Percentiles rank a stretch among this genome's conserved stretches.
These are phyloP conservation scores for Kandelia obovata DNA, from an alignment of 345 rosid genomes.

Conservation along the genomic window DNA sequence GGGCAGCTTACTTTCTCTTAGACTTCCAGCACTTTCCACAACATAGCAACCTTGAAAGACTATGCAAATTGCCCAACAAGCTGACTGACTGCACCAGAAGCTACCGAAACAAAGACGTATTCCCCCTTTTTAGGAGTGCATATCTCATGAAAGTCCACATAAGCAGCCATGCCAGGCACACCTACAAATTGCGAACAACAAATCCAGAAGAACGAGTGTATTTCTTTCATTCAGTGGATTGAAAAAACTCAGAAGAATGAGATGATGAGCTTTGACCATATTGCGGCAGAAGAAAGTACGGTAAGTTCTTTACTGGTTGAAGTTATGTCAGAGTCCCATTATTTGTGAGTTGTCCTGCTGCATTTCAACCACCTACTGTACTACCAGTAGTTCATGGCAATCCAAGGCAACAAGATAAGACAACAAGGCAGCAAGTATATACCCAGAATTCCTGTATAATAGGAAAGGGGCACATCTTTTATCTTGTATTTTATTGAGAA, in stretches of 20 bases:
- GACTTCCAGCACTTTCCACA: constrained; percentile 52
- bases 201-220: too few species aligned
- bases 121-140: constrained; percentile 57
- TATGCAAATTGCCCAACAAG: constrained; percentile 62
- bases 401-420: too few species aligned
- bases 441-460: constrained; percentile 23
- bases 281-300: too few species aligned
- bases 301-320: too few species aligned
- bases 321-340: too few species aligned
- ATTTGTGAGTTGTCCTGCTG: too few species aligned
- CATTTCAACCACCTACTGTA: too few species aligned
- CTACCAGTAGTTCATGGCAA: too few species aligned
- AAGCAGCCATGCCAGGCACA: constrained; percentile 57
- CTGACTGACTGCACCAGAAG: constrained; percentile 57
- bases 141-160: constrained; percentile 40
- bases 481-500: constrained; percentile 13
- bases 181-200: constrained; percentile 19
- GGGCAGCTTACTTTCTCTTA: constrained; percentile 30
- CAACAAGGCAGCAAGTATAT: too few species aligned
- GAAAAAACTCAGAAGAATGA: too few species aligned
- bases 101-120: constrained; percentile 44
- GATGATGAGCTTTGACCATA: too few species aligned
- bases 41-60: constrained; percentile 44
- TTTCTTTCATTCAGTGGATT: too few species aligned
- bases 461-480: constrained; percentile 28